Evolutionary conservation across 768 basidiomycete species (phyloP), one percentile per base, ranked within the genome.

Genomic region (Suillus fuscotomentosus): DNA sequence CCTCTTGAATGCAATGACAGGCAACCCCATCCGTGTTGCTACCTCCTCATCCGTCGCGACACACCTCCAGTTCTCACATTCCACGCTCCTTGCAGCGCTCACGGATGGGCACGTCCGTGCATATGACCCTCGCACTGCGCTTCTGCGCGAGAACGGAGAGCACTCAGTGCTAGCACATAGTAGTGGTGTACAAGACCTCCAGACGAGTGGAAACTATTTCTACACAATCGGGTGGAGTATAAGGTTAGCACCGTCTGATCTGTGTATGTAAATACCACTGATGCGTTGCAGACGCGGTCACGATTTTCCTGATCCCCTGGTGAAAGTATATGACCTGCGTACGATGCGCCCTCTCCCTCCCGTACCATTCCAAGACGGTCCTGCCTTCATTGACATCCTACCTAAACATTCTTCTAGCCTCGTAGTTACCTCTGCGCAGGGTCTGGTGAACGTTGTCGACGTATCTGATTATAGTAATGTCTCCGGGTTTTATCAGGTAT

Each of bases 321-420:
- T 99, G 67, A 97, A 97, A 77, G 83, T 98, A 14, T 97, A 91
- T 70, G 97, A 99, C 75, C 70, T 94, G 38, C 89, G 97, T 38
- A 92, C 84, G 27, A 86, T 98, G 81, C 84, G 86, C 47, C 83
- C 94, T 0, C 82, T 98, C 2, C 84, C 94, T 3, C 94, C 97
- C 0, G 83, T 98, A 38, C 87, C 93, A 1, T 98, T 97, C 74
- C 87, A 94, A 6, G 85, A 89, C 13, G 91, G 91, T 0, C 95
- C 97, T 1, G 86, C 92, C 1, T 95, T 96, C 74, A 89, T 96
- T 67, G 87, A 90, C 56, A 73, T 91, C 34, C 81, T 95, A 39
- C 94, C 95, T 1, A 89, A 84, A 66, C 84, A 88, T n/a, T 79
- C 89, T 7, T 89, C 89, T 8, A 89, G 83, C 59, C 78, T 97